Conservation (phyloP, 768 basidiomycete species). For the Erythrobasidium yunnanense region DNA sequence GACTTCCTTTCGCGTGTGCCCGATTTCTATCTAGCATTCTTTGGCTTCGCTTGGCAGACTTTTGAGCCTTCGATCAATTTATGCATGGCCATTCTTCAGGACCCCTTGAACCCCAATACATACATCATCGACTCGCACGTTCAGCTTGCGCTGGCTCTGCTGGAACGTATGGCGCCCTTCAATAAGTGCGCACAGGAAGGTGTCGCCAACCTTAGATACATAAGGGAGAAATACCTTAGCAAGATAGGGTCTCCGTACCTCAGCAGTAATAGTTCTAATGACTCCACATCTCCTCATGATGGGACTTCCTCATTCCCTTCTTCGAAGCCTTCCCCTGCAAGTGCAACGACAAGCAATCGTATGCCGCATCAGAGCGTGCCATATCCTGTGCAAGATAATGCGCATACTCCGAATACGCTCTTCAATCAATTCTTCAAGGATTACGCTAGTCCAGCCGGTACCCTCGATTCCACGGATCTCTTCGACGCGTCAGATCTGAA, state of each 20-base stretch:
- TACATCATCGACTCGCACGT: constrained; percentile 10
- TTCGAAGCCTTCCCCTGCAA: no score
- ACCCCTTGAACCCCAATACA: background rate
- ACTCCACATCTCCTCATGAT: no score
- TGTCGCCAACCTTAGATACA: background rate
- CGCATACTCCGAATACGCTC: constrained; percentile 16
- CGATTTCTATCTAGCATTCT: background rate
- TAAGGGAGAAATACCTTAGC: constrained; percentile 11
- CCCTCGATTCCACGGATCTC: background rate
- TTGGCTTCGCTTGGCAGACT: constrained; percentile 8
- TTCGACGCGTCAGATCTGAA: background rate
- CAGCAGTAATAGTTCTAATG: no score
- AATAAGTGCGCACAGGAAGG: constrained; percentile 20
- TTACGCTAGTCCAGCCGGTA: background rate
- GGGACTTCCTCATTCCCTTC: no score
- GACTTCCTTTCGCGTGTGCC: background rate
- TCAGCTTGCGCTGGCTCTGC: background rate
- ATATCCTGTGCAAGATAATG: background rate
- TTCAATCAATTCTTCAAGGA: constrained; percentile 20
- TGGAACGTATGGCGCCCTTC: constrained; percentile 6
- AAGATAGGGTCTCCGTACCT: constrained; percentile 2
- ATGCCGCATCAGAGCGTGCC: no score
- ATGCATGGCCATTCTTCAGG: constrained; percentile 13
- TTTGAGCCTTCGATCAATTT: constrained; percentile 20
- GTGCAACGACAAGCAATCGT: no score